Percentiles rank a stretch among this genome's conserved stretches.
Evolutionary conservation across 169 alveolate genomes (phyloP).

Genomic region (Plasmodium vinckei): DNA sequence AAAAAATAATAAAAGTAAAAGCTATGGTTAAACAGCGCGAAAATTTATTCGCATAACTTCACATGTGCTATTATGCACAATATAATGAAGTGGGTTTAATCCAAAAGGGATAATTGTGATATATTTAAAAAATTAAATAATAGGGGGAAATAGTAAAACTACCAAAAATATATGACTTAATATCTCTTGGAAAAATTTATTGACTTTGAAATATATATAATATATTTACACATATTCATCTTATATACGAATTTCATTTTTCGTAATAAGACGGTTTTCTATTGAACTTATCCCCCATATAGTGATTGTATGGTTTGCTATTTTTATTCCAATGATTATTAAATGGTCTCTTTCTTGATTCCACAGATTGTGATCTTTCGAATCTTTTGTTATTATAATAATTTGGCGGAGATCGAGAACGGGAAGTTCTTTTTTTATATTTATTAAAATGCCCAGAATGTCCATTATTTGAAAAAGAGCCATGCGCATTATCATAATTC

Average conservation of each 20-base stretch:
- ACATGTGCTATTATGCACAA: too few relatives aligned
- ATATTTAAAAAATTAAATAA: too few relatives aligned
- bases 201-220: too few relatives aligned
- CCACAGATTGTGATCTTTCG: slow-evolving; percentile 39
- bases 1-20: neutral
- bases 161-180: too few relatives aligned
- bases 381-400: slow-evolving; percentile 39
- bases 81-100: too few relatives aligned
- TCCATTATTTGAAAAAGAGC: slow-evolving; percentile 6
- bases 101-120: too few relatives aligned
- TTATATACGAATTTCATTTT: too few relatives aligned
- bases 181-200: too few relatives aligned
- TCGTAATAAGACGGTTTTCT: neutral
- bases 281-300: slow-evolving; percentile 2
- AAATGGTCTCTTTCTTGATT: slow-evolving; percentile 14
- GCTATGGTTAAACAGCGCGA: too few relatives aligned
- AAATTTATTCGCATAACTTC: too few relatives aligned
- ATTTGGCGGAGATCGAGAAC: slow-evolving; percentile 24
- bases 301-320: slow-evolving; percentile 10
- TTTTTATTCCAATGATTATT: slow-evolving; percentile 10
- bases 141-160: too few relatives aligned
- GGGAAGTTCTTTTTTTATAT: slow-evolving; percentile 56
- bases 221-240: too few relatives aligned
- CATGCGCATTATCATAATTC: slow-evolving; percentile 19
- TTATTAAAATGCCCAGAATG: slow-evolving; percentile 36